These are phyloP conservation scores for Oenanthe javanica DNA, from an alignment of 140 eudicot genomes.

Conservation along the genomic window DNA sequence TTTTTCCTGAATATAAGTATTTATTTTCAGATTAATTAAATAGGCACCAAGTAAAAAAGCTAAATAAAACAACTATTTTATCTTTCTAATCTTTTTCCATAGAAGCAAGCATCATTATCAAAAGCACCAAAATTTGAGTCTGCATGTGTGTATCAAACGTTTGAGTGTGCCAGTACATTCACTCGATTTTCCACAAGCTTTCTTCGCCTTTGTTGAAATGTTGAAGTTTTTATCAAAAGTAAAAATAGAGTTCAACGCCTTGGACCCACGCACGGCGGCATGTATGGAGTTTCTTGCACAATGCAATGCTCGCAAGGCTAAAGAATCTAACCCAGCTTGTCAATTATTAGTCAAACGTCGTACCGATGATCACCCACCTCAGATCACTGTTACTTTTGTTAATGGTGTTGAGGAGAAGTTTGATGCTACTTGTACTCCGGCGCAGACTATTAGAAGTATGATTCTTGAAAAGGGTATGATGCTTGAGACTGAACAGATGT, in stretches of 20 bases:
- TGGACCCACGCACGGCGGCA: slow-evolving; percentile 81
- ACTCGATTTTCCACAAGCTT: not conserved
- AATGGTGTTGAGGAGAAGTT: slow-evolving; percentile 79
- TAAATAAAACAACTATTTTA: too few species aligned
- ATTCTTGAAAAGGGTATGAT: slow-evolving; percentile 69
- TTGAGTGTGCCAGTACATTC: not conserved
- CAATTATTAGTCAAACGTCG: slow-evolving; percentile 79
- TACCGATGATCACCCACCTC: slow-evolving; percentile 79
- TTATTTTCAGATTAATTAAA: too few species aligned
- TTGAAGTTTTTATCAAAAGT: slow-evolving; percentile 84
- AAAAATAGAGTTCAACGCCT: slow-evolving; percentile 81
- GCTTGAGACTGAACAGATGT: slow-evolving; percentile 88
- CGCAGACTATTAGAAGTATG: slow-evolving; percentile 71
- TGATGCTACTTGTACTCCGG: slow-evolving; percentile 77
- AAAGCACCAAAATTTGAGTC: too few species aligned
- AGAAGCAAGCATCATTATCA: too few species aligned
- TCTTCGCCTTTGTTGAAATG: slow-evolving; percentile 20
- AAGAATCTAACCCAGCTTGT: slow-evolving; percentile 83
- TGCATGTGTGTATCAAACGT: not conserved
- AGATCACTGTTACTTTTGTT: slow-evolving; percentile 78
- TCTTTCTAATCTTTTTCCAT: too few species aligned
- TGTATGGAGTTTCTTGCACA: slow-evolving; percentile 93
- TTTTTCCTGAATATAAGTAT: too few species aligned
- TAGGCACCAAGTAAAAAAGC: too few species aligned
- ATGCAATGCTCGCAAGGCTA: slow-evolving; percentile 85